A percentile compares a stretch with the other conserved stretches of the same genome.
Conservation (phyloP, 169 alveolate genomes). For the Cryptosporidium viatorum region DNA sequence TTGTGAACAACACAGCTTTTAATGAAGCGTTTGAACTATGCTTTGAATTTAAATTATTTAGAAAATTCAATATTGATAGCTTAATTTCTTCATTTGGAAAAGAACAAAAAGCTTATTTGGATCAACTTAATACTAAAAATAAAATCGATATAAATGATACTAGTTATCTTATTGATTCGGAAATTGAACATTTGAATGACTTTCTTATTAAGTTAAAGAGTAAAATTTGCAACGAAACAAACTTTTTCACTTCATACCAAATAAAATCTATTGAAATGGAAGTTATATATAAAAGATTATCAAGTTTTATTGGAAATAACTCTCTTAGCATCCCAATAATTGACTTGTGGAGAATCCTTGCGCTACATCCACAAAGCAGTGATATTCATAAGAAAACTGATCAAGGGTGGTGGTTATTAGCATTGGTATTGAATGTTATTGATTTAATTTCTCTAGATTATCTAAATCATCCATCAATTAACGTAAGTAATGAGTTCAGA, state of each 20-base stretch:
- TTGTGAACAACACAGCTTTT: not conserved
- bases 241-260: not conserved
- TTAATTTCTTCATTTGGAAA: not conserved
- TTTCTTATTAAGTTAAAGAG: conserved; percentile 19
- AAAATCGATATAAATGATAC: not conserved
- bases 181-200: conserved; percentile 19
- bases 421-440: conserved; percentile 19
- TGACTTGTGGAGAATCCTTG: conserved; percentile 71
- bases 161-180: not conserved
- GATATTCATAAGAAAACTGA: conserved; percentile 65
- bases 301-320: conserved; percentile 12
- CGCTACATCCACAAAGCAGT: conserved; percentile 73
- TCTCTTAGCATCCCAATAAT: conserved; percentile 11
- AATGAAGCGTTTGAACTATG: conserved; percentile 16
- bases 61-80: conserved; percentile 46
- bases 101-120: not conserved
- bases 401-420: conserved; percentile 73
- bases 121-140: not conserved
- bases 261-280: conserved; percentile 58
- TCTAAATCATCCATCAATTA: not conserved
- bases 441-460: conserved; percentile 8
- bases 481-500: not conserved
- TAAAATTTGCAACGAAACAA: not conserved
- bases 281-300: conserved; percentile 26
- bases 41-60: conserved; percentile 24